These are phyloP conservation scores for Eimeria brunetti DNA, from an alignment of 169 alveolate genomes.

Conservation along the genomic window DNA sequence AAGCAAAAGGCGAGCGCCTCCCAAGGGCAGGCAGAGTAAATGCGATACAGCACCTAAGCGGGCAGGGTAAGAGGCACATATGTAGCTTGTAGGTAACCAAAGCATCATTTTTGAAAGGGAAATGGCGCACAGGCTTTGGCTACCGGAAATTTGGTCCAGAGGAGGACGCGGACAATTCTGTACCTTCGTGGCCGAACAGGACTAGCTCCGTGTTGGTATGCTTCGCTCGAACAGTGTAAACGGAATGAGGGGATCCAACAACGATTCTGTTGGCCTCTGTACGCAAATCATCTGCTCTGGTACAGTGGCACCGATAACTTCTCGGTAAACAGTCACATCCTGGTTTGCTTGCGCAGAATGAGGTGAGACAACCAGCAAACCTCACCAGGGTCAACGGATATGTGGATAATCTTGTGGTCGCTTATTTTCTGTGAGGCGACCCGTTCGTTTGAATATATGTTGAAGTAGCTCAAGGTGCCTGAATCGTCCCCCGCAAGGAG, in stretches of 20 bases:
- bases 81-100: not conserved
- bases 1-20: slow-evolving; percentile 29
- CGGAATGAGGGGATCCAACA: slow-evolving; percentile 43
- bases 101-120: not conserved
- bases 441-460: slow-evolving; percentile 67
- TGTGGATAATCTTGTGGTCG: slow-evolving; percentile 41
- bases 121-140: not conserved
- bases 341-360: not conserved
- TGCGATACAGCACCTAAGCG: slow-evolving; percentile 43
- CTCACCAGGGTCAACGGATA: slow-evolving; percentile 64
- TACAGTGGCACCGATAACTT: not conserved
- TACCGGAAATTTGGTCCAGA: not conserved
- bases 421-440: slow-evolving; percentile 69
- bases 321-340: not conserved
- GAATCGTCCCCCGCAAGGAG: slow-evolving; percentile 79
- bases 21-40: slow-evolving; percentile 35
- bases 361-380: not conserved
- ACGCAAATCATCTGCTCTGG: not conserved
- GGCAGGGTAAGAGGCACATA: not conserved
- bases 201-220: not conserved
- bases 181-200: slow-evolving; percentile 53
- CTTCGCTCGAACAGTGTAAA: slow-evolving; percentile 31
- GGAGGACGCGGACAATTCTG: not conserved
- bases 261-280: slow-evolving; percentile 48
- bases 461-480: slow-evolving; percentile 72